Evolutionary conservation across 202 grass and related monocot genomes (phyloP), one percentile per base, ranked within the genome.

Genomic region (Bolboschoenoplectus hybrid): DNA sequence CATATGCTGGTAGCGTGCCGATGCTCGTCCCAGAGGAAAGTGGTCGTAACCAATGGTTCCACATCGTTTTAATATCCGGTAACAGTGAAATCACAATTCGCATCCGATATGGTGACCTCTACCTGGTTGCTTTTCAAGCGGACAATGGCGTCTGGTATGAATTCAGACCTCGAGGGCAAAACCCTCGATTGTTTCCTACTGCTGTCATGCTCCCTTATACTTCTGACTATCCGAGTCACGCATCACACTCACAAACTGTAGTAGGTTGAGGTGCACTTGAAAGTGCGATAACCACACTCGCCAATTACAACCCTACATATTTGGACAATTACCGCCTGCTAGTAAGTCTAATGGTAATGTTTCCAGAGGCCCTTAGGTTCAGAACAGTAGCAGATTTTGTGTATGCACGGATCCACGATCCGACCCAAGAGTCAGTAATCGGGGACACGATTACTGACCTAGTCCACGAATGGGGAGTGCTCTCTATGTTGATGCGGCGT

Each of bases 361-460:
- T 88, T 53, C 47, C n/a, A 5, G 87, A 88, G 72, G 36, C 87
- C 20, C 19, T 78, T 58, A 80, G 87, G 57, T 85, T 88, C 8
- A 26, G 0, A 41, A 55, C 5, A 5, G 35, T 86, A 64, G 2
- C 58, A 45, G 61, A 80, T 10, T 66, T 51, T 12, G 66, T 88
- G 16, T 83, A 81, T 74, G 43, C 14, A 9, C 41, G 17, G 10
- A 66, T 88, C 14, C 56, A 72, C 12, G 8, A 51, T n/a, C 1
- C 2, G 2, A 49, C 3, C 32, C 8, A 3, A 2, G 38, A 45
- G 5, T 11, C 46, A 67, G 0, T 0, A 9, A 47, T 61, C 32
- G 45, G 43, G 1, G 0, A 2, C 10, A 36, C 1, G 16, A 12
- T 71, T n/a, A 39, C 2, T 0, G 1, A 17, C 3, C 81, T 88